Evolutionary conservation across 352 stramenopile genomes (phyloP), one percentile per base, ranked within the genome.

Genomic region (Phytophthora pluvialis): DNA sequence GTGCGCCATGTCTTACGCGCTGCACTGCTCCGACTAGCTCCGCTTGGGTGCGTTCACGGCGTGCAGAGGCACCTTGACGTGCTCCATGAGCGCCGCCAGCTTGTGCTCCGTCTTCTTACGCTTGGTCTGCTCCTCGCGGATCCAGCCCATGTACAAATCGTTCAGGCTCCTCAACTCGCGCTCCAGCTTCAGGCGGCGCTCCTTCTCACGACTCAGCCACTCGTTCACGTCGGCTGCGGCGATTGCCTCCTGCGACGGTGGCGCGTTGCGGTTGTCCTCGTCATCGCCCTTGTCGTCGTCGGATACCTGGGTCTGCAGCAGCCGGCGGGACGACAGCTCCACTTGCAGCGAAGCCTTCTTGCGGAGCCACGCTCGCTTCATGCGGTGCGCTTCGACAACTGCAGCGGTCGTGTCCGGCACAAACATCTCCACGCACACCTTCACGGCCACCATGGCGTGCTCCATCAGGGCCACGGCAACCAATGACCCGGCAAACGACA

Each of bases 141-240:
- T 89, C 86, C 86, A 95, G 11, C 77, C 72, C 84, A 92, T 93
- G 70, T 93, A 95, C 60, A 93, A 61, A 6, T 91, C 80, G 53
- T 91, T 91, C 47, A 95, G 66, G 39, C 78, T 89, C 66, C 91
- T 91, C 18, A 95, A 64, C 53, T 95, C 84, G 36, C 86, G 77
- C 60, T 95, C 86, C 21, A 95, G 54, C 73, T 93, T 90, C 49
- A 64, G 15, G 3, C 83, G 84, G 16, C 81, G 83, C 25, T 91
- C 81, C 55, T 91, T 88, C 66, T 95, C 84, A 12, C 81, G 69
- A 18, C 74, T 71, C 42, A 93, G 71, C 84, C 80, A 93, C 36
- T 88, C 75, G 29, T 86, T 81, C 67, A 91, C 80, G 42, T 89
- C 81, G 2, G 81, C 70, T 1, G 65, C 77, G 12, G 69, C 81